Percentiles rank a stretch among this genome's conserved stretches.
Evolutionary conservation across 768 basidiomycete species (phyloP).

Genomic region (Pulveroboletus ravenelii): DNA sequence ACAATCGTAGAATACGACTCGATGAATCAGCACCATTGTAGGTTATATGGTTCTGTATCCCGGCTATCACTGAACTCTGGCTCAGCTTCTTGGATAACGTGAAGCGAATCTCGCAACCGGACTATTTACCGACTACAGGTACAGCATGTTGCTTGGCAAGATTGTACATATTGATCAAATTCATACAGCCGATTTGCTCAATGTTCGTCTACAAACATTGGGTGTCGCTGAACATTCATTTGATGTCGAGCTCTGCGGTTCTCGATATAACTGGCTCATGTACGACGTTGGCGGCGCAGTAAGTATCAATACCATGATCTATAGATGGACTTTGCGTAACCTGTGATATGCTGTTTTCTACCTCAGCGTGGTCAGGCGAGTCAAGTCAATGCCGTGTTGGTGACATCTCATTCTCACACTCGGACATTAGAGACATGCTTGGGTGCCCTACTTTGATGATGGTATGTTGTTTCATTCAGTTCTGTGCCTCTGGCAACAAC

Average conservation of each 20-base stretch:
- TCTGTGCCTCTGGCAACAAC: constrained; percentile 7
- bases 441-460: constrained; percentile 85
- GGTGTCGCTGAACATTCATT: constrained; percentile 77
- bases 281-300: constrained; percentile 85
- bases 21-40: constrained; percentile 78
- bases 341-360: constrained; percentile 7
- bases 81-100: constrained; percentile 66
- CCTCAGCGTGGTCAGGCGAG: constrained; percentile 58
- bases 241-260: constrained; percentile 58
- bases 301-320: constrained; percentile 28
- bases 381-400: constrained; percentile 13
- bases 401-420: constrained; percentile 10
- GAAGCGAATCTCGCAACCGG: constrained; percentile 58
- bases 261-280: constrained; percentile 67
- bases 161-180: neutral
- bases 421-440: constrained; percentile 59
- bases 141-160: constrained; percentile 7
- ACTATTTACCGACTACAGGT: constrained; percentile 73
- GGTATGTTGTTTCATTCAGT: constrained; percentile 40
- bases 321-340: neutral
- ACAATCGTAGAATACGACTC: constrained; percentile 55
- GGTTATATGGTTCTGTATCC: constrained; percentile 22
- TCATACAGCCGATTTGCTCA: constrained; percentile 64
- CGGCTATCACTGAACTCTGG: constrained; percentile 2
- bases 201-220: constrained; percentile 74